Evolutionary conservation across 306 rosid genomes (phyloP), one percentile per base, ranked within the genome.

Genomic region (Hippophae tibetana): DNA sequence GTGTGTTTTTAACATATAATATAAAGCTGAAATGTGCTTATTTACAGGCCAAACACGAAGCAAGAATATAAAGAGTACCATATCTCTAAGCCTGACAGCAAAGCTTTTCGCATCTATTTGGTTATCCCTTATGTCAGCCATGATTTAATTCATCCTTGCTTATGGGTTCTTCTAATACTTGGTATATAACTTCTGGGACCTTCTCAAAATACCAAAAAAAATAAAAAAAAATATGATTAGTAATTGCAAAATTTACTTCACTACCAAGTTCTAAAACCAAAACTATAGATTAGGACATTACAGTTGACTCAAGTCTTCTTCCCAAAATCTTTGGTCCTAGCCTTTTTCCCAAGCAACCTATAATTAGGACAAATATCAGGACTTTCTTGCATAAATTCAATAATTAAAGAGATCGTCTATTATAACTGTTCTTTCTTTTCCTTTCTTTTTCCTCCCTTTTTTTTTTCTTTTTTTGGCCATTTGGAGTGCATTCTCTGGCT

Each of bases 121-220:
- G 69, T 72, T 69, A 44, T 68, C 76, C 72, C 71, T 93, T 38
- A 82, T 84, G 55, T 78, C 88, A 61, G 80, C 60, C 94, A 93
- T 88, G 80, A 93, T 77, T 60, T 59, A 93, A 55, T 71, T 86
- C 94, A 67, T 78, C 80, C 64, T 77, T 84, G 65, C 52, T 57
- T 40, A 84, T 63, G 52, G 97, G 94, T 71, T 88, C 84, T 67
- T 77, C 82, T 79, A 93, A 74, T 18, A 89, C 72, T 80, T 72
- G 85, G 79, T 78, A 93, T 68, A 93, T 79, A 47, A 93, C 97
- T 71, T 88, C 95, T 73, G 94, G 99, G 70, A 93, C 86, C 99
- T 93, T 64, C 12, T 52, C 38, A 74, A 77, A 71, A 31, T 57
- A 38, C 56, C 69, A 72, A 62, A 60, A 43, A 47, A 18, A 18